phyloP scores from a whole-genome alignment of 2,329 filamentous ascomycete genomes.

The Xylaria sp. region DNA sequence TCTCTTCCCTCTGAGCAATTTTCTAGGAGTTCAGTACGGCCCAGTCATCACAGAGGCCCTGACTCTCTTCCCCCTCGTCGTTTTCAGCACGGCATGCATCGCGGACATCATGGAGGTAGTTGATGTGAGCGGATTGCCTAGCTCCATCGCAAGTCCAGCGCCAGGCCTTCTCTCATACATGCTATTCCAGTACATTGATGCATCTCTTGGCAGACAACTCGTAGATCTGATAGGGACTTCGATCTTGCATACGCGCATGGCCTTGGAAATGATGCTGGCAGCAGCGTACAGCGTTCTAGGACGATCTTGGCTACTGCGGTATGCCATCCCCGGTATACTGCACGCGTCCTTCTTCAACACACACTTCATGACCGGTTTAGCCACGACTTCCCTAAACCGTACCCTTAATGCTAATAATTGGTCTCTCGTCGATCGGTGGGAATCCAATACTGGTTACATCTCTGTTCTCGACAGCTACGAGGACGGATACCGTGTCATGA shows the following conservation, averaged over 20 bases:
- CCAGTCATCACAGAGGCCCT: constrained; percentile 69
- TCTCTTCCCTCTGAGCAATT: constrained; percentile 60
- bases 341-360: constrained; percentile 69
- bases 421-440: constrained; percentile 71
- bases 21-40: constrained; percentile 64
- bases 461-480: constrained; percentile 76
- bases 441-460: constrained; percentile 87
- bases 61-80: constrained; percentile 64
- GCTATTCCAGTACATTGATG: constrained; percentile 53
- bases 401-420: constrained; percentile 63
- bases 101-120: constrained; percentile 60
- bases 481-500: constrained; percentile 70
- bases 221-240: constrained; percentile 53
- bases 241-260: constrained; percentile 63
- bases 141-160: constrained; percentile 55
- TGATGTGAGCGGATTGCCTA: constrained; percentile 50
- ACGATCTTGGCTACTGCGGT: constrained; percentile 62
- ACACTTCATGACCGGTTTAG: constrained; percentile 60
- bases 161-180: constrained; percentile 63
- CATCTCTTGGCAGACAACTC: constrained; percentile 37
- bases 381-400: constrained; percentile 58
- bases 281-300: constrained; percentile 59
- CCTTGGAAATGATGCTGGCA: constrained; percentile 64
- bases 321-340: constrained; percentile 65
- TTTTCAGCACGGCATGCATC: constrained; percentile 58